Percentiles rank a stretch among this genome's conserved stretches.
phyloP scores from a whole-genome alignment of 1,139 yeast species.

The Pichia sp. region DNA sequence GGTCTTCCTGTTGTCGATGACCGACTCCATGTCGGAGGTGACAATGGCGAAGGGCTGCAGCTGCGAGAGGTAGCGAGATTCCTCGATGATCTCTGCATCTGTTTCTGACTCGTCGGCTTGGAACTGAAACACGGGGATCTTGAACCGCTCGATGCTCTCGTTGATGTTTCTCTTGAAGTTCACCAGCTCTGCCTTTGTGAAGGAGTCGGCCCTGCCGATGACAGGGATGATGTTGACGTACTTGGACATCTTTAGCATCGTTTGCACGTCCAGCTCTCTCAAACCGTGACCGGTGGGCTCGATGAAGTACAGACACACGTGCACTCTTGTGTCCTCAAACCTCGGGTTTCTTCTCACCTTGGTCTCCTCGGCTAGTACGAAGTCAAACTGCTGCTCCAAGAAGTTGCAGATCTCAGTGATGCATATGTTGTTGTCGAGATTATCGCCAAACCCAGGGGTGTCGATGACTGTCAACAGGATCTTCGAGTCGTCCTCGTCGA shows the following conservation, averaged over 20 bases:
- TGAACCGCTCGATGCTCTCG: slow-evolving; percentile 41
- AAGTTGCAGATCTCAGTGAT: slow-evolving; percentile 45
- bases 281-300: slow-evolving; percentile 55
- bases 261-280: slow-evolving; percentile 45
- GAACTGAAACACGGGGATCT: slow-evolving; percentile 52
- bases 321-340: slow-evolving; percentile 56
- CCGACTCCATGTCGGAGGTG: slow-evolving; percentile 47
- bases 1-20: slow-evolving; percentile 29
- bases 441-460: slow-evolving; percentile 81
- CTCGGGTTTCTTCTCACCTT: slow-evolving; percentile 55
- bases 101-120: slow-evolving; percentile 35
- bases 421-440: slow-evolving; percentile 43
- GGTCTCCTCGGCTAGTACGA: slow-evolving; percentile 54
- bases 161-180: slow-evolving; percentile 43
- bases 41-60: slow-evolving; percentile 47
- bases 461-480: slow-evolving; percentile 55
- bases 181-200: slow-evolving; percentile 46
- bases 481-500: slow-evolving; percentile 50
- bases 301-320: slow-evolving; percentile 58
- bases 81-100: slow-evolving; percentile 33
- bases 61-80: slow-evolving; percentile 33
- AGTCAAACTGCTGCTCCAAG: slow-evolving; percentile 54
- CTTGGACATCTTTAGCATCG: slow-evolving; percentile 47
- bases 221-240: slow-evolving; percentile 58
- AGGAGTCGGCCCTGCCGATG: slow-evolving; percentile 53